Conservation (phyloP, 805 yeast genomes). For the Nakazawaea wickerhamii region DNA sequence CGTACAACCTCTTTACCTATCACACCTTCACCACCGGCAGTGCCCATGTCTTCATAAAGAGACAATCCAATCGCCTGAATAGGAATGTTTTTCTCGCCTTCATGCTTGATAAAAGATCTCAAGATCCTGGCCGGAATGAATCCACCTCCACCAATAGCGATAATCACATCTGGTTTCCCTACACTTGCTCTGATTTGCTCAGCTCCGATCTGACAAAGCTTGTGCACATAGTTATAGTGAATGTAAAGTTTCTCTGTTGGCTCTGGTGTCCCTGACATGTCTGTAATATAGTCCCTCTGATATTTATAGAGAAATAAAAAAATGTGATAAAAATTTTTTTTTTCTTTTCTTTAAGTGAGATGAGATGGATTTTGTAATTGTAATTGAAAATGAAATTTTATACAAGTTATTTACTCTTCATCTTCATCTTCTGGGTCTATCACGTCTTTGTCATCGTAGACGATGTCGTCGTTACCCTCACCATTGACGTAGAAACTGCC, state of each 20-base stretch:
- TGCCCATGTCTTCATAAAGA: conserved; percentile 51
- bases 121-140: conserved; percentile 65
- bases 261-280: conserved; percentile 23
- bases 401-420: conserved; percentile 2
- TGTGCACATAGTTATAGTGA: conserved; percentile 78
- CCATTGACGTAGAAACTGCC: conserved; percentile 32
- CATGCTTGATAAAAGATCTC: conserved; percentile 54
- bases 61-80: conserved; percentile 68
- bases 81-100: conserved; percentile 60
- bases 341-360: neutral
- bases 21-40: conserved; percentile 37
- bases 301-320: neutral
- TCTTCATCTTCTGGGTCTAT: conserved; percentile 27
- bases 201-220: conserved; percentile 59
- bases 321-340: conserved; percentile 5
- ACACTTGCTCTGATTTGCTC: conserved; percentile 26
- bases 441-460: conserved; percentile 26
- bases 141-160: conserved; percentile 74
- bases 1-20: conserved; percentile 80
- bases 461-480: conserved; percentile 39
- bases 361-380: neutral
- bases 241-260: conserved; percentile 47
- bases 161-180: conserved; percentile 46
- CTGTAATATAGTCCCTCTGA: too few species aligned
- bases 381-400: neutral